Base-by-base conservation (phyloP, 2,329 filamentous ascomycete species). In the Aspergillus ibericus region DNA sequence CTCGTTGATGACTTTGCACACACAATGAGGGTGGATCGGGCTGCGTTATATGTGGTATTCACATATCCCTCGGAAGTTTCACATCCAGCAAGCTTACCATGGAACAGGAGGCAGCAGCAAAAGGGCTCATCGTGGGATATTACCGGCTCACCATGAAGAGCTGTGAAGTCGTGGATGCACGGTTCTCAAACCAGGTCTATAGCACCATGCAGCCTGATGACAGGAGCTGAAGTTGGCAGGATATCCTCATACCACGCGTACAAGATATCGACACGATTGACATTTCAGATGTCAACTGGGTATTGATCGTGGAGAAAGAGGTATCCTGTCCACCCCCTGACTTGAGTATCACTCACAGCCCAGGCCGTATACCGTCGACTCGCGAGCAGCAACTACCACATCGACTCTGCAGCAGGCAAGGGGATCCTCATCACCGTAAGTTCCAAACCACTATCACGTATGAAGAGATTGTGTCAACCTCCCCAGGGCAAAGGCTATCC, bases 281-380 rank as follows among this genome's bases (percentile, higher is more conserved):
- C 53, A 69, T 84, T 25, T 69, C 71, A 4, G 66, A 68, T n/a
- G 70, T 82, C 13, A 71, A 75, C n/a, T 87, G 84, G 84, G 77
- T 88, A 25, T 72, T 88, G 1, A 77, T 88, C 3, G 75, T 88
- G 22, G 86, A 88, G 67, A 88, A 88, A 74, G 86, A 88, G 77
- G 84, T 82, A 70, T 20, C 55, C 16, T 35, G n/a, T 9, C 2
- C 29, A 9, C 6, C 7, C 20, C 1, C 22, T 6, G n/a, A 10
- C 12, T 51, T 34, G 20, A 35, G 16, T 27, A 16, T 18, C 36
- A 51, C 2, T 13, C 13, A 48, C 25, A 44, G 6, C 10, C 12
- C 53, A 86, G 84, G 85, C 86, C 25, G 82, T 83, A 5, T 88
- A 88, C 66, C 83, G 83, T 29, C 81, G 83, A 20, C 72, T 88